Conservation (phyloP, 352 stramenopile species). For the Globisporangium polare region DNA sequence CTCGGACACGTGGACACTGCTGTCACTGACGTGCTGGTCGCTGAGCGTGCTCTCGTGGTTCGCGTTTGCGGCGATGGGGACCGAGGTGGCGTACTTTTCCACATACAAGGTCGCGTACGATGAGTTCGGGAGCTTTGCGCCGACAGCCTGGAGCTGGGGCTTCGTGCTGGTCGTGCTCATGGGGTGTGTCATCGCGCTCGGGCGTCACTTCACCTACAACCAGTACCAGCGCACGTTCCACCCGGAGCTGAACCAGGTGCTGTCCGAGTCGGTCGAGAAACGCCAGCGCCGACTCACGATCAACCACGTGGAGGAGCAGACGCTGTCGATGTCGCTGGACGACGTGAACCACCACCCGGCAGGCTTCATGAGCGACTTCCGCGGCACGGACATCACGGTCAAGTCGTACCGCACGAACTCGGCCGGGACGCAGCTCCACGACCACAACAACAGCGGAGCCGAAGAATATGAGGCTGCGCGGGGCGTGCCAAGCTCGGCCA, state of each 20-base stretch:
- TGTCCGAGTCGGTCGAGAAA: constrained; percentile 57
- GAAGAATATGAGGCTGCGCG: constrained; percentile 7
- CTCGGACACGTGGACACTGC: constrained; percentile 67
- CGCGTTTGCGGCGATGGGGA: constrained; percentile 52
- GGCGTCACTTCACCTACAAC: constrained; percentile 74
- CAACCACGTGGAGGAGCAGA: constrained; percentile 68
- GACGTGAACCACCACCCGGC: constrained; percentile 42
- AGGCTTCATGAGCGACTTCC: constrained; percentile 43
- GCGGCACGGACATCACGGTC: constrained; percentile 42
- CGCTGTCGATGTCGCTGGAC: constrained; percentile 74
- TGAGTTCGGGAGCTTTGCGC: constrained; percentile 66
- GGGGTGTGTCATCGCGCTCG: constrained; percentile 62
- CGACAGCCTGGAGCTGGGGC: constrained; percentile 45
- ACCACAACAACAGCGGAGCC: constrained; percentile 15
- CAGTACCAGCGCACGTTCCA: constrained; percentile 78
- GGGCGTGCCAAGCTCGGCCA: not conserved
- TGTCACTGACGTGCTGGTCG: constrained; percentile 55
- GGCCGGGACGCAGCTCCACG: constrained; percentile 11
- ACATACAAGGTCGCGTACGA: constrained; percentile 75
- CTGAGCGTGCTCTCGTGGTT: constrained; percentile 75
- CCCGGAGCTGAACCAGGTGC: constrained; percentile 58
- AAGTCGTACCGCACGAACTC: constrained; percentile 26
- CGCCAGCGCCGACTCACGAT: constrained; percentile 59
- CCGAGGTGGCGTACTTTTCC: constrained; percentile 49
- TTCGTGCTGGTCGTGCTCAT: constrained; percentile 69